phyloP scores from a whole-genome alignment of 2,329 filamentous ascomycete genomes.

The Venturia pyrina region DNA sequence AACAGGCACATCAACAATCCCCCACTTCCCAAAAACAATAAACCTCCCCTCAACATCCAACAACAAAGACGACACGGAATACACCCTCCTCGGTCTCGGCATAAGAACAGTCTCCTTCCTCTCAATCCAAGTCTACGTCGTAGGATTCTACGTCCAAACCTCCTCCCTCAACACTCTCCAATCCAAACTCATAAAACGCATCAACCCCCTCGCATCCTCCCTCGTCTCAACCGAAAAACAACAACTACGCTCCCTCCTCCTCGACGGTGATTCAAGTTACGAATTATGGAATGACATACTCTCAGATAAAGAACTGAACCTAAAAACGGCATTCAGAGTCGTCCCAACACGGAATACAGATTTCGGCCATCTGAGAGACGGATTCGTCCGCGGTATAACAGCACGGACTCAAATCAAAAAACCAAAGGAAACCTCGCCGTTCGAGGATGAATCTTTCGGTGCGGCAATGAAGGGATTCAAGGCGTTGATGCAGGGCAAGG shows the following conservation, averaged over 20 bases:
- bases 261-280: slow-evolving; percentile 60
- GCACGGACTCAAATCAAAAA: slow-evolving; percentile 53
- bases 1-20: slow-evolving; percentile 72
- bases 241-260: slow-evolving; percentile 55
- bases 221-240: slow-evolving; percentile 76
- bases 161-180: slow-evolving; percentile 75
- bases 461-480: slow-evolving; percentile 68
- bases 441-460: slow-evolving; percentile 68
- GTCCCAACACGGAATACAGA: slow-evolving; percentile 90
- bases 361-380: slow-evolving; percentile 85
- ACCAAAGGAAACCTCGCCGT: slow-evolving; percentile 38
- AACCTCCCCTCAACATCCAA: slow-evolving; percentile 42
- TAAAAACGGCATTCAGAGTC: slow-evolving; percentile 73
- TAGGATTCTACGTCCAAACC: slow-evolving; percentile 83
- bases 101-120: slow-evolving; percentile 86
- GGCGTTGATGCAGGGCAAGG: slow-evolving; percentile 65
- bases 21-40: slow-evolving; percentile 66
- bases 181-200: slow-evolving; percentile 60
- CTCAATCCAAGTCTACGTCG: slow-evolving; percentile 84
- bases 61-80: slow-evolving; percentile 44
- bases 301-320: slow-evolving; percentile 34
- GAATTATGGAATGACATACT: slow-evolving; percentile 67
- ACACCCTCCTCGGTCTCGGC: slow-evolving; percentile 80
- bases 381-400: slow-evolving; percentile 77
- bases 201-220: slow-evolving; percentile 70